Base-by-base conservation (phyloP, 768 basidiomycete species). In the Macrolepiota dolichaula region DNA sequence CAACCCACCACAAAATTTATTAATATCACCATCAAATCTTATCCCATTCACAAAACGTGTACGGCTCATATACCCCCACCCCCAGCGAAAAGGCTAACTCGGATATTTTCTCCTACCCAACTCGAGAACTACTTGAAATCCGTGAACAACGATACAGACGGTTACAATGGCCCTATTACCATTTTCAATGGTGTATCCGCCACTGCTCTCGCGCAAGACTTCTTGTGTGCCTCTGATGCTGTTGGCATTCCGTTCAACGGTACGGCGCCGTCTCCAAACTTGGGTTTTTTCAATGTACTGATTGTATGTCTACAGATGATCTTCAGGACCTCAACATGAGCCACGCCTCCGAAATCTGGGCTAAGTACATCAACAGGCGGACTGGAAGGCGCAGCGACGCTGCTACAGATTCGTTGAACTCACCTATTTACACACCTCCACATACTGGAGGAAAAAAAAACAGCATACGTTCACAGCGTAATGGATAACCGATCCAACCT, bases 41-140 rank as follows among this genome's bases (percentile, higher is more conserved):
- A 66, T 88, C 53, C 88, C 87, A 2, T 76, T 89, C 63, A 90
- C 89, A 88, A 88, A 88, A 73, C 76, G 87, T 54, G 85, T 83
- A 62, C 38, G 57, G 46, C 27, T 1, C 25, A 35, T 44, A n/a
- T 17, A 49, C 17, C 50, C 19, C 4, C 7, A 42, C 11, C 10
- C 42, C 15, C 19, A n/a, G 9, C n/a, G n/a, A n/a, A n/a, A 44
- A 44, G 19, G 42, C 42, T 44, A 17, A 44, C 19, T n/a, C n/a
- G n/a, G n/a, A n/a, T n/a, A n/a, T n/a, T n/a, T n/a, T 11, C 25
- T 19, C 47, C n/a, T n/a, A n/a, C 49, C 11, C 65, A 86, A 81
- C 75, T 89, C 58, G 87, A 89, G 79, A 87, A 88, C 75, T 89
- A 90, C 70, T 88, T 89, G 78, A 88, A 88, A 73, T 86, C 88